Percentiles rank a stretch among this genome's conserved stretches.
phyloP scores from a whole-genome alignment of 2,329 filamentous ascomycete species.

The Fusarium bactridioides region DNA sequence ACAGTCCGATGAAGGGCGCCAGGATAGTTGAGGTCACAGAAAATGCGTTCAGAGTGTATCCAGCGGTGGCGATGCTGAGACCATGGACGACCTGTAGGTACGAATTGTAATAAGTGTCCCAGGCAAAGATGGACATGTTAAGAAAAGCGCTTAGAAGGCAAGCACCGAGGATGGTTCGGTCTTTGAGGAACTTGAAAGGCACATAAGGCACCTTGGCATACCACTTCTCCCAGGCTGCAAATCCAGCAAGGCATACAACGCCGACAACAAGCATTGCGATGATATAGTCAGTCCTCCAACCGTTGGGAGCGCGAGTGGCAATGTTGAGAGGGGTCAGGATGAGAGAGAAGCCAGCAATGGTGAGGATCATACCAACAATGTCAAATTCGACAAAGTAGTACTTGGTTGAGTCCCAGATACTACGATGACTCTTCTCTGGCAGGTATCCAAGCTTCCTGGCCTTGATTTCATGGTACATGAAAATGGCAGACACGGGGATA shows the following conservation, averaged over 20 bases:
- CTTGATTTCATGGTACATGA: slow-evolving; percentile 63
- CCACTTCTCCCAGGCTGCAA: slow-evolving; percentile 65
- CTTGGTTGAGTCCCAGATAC: slow-evolving; percentile 52
- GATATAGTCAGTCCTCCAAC: slow-evolving; percentile 59
- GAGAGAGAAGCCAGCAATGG: slow-evolving; percentile 60
- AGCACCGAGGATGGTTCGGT: slow-evolving; percentile 58
- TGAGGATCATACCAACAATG: slow-evolving; percentile 60
- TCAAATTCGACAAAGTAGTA: slow-evolving; percentile 39
- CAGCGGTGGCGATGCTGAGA: slow-evolving; percentile 55
- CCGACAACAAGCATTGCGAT: slow-evolving; percentile 66
- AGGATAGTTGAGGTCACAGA: slow-evolving; percentile 58
- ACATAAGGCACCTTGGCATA: slow-evolving; percentile 55
- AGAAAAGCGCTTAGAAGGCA: slow-evolving; percentile 51
- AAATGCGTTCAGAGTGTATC: slow-evolving; percentile 58
- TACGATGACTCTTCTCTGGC: slow-evolving; percentile 51
- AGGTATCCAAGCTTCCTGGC: slow-evolving; percentile 60
- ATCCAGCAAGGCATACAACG: slow-evolving; percentile 54
- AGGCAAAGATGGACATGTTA: slow-evolving; percentile 50
- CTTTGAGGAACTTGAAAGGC: slow-evolving; percentile 57
- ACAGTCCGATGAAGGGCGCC: slow-evolving; percentile 54
- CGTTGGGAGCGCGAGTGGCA: slow-evolving; percentile 47
- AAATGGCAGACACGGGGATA: slow-evolving; percentile 63
- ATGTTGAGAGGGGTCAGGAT: slow-evolving; percentile 70
- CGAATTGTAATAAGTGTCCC: slow-evolving; percentile 58
- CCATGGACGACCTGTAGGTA: slow-evolving; percentile 62